Percentiles rank a stretch among this genome's conserved stretches.
Evolutionary conservation across 169 alveolate species (phyloP).

Genomic region (Eimeria falciformis): DNA sequence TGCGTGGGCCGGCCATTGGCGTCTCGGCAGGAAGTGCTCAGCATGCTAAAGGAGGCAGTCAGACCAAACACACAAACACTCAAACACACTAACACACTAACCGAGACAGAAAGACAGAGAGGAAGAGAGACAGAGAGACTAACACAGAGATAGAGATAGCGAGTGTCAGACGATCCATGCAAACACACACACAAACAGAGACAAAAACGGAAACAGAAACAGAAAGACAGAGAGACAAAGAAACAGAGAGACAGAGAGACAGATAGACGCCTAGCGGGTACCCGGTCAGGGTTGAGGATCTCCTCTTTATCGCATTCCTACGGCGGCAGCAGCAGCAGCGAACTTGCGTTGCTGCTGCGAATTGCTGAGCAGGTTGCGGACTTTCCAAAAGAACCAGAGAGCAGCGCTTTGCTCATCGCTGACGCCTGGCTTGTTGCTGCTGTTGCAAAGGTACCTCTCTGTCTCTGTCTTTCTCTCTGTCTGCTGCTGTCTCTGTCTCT

Average conservation of each 20-base stretch:
- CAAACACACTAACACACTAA: no score
- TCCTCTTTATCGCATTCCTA: not conserved
- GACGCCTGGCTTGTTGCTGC: slow-evolving; percentile 73
- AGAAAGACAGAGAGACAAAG: no score
- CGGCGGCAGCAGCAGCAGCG: slow-evolving; percentile 4
- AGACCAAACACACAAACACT: not conserved
- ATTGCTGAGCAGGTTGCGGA: slow-evolving; percentile 17
- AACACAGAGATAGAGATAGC: no score
- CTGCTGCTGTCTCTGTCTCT: not conserved
- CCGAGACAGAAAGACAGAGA: no score
- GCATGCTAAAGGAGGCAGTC: not conserved
- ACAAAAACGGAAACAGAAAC: not conserved
- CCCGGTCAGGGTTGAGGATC: no score
- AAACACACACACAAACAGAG: not conserved
- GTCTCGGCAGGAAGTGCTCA: not conserved
- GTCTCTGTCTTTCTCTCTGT: not conserved
- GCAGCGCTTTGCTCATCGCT: slow-evolving; percentile 48
- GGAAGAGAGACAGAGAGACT: no score
- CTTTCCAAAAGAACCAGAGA: slow-evolving; percentile 29
- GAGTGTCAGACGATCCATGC: no score
- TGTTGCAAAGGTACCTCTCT: slow-evolving; percentile 13
- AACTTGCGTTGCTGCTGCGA: not conserved
- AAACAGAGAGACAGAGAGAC: no score
- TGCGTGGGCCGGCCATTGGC: not conserved
- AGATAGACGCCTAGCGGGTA: no score